These are phyloP conservation scores for Hygrophila difformis DNA, from an alignment of 257 asterid species.

Conservation along the genomic window DNA sequence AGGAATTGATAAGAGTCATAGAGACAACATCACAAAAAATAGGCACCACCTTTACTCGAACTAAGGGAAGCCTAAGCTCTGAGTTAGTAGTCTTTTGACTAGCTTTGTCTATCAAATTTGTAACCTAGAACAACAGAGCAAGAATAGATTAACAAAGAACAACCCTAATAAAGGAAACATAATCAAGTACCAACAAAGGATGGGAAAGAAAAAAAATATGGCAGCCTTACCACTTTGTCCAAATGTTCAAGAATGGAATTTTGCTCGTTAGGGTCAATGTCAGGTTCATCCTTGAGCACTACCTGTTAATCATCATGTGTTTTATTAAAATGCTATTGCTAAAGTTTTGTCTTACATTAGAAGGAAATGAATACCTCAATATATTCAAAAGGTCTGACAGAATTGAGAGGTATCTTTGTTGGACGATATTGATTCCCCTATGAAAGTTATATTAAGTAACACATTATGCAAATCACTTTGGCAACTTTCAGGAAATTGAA, in stretches of 20 bases:
- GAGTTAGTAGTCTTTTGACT: conserved; percentile 42
- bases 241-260: conserved; percentile 86
- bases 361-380: conserved; percentile 55
- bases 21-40: conserved; percentile 7
- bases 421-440: conserved; percentile 98
- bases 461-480: conserved; percentile 16
- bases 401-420: conserved; percentile 80
- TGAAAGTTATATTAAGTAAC: conserved; percentile 17
- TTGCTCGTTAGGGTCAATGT: conserved; percentile 83
- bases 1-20: conserved; percentile 2
- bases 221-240: conserved; percentile 70
- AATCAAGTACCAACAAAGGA: background rate
- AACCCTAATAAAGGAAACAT: no score
- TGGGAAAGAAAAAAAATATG: conserved; percentile 13
- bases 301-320: conserved; percentile 47
- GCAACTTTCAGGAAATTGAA: conserved; percentile 2
- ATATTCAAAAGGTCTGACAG: conserved; percentile 95
- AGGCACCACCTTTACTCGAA: conserved; percentile 67
- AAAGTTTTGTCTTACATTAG: conserved; percentile 14
- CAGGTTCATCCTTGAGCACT: conserved; percentile 85
- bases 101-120: conserved; percentile 67
- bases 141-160: background rate
- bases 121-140: conserved; percentile 40
- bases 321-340: conserved; percentile 14
- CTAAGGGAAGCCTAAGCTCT: conserved; percentile 77